Conservation (phyloP, 768 basidiomycete genomes). For the Serendipita sp. region DNA sequence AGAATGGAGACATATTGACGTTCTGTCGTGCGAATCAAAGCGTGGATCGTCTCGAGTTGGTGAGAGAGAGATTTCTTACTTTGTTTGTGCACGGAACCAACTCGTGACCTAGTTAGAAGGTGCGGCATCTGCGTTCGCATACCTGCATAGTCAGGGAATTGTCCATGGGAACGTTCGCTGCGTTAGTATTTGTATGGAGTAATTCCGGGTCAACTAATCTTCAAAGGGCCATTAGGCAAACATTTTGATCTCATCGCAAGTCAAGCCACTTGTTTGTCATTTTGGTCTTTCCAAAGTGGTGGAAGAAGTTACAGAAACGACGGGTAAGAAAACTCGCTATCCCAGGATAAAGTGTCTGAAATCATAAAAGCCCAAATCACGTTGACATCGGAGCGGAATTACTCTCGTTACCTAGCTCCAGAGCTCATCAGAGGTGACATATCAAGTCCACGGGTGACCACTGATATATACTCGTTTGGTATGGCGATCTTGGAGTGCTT, state of each 20-base stretch:
- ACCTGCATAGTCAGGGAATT: constrained; percentile 33
- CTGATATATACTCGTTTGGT: constrained; percentile 43
- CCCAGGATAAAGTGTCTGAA: too few species aligned
- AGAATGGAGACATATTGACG: constrained; percentile 40
- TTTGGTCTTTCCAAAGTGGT: constrained; percentile 51
- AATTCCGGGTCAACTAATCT: constrained; percentile 7
- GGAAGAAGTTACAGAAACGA: constrained; percentile 38
- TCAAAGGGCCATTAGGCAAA: constrained; percentile 29
- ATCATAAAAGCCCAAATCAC: constrained; percentile 24
- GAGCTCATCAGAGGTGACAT: constrained; percentile 36
- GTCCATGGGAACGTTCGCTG: constrained; percentile 36
- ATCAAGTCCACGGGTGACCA: constrained; percentile 28
- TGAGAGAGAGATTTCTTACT: constrained; percentile 18
- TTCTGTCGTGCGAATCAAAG: constrained; percentile 25
- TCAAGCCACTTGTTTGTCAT: constrained; percentile 41
- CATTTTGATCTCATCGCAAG: constrained; percentile 40
- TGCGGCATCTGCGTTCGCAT: constrained; percentile 41
- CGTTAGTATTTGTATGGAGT: constrained; percentile 24
- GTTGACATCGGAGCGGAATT: constrained; percentile 30
- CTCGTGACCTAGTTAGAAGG: constrained; percentile 27
- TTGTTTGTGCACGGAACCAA: background rate
- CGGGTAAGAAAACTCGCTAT: constrained; percentile 5
- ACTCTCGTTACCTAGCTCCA: constrained; percentile 46
- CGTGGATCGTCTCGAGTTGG: constrained; percentile 30
- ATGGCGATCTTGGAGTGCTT: constrained; percentile 47